A percentile compares a stretch with the other conserved stretches of the same genome.
These are phyloP conservation scores for Wickerhamiella azymoides DNA, from an alignment of 805 yeast genomes.

Conservation along the genomic window DNA sequence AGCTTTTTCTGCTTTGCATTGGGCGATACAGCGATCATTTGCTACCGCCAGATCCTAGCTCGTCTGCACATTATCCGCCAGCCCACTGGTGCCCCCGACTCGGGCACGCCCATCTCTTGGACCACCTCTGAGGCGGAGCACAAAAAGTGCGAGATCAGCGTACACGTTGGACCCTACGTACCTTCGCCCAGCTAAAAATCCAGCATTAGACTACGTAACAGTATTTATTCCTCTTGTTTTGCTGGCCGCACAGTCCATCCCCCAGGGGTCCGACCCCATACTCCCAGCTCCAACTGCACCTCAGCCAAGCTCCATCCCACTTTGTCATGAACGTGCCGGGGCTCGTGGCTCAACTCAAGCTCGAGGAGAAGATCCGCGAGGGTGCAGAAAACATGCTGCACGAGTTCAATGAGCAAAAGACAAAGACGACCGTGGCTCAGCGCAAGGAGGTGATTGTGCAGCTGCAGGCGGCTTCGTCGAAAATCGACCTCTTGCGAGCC, in stretches of 20 bases:
- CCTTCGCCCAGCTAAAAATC: not conserved
- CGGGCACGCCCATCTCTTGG: not conserved
- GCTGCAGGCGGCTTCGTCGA: slow-evolving; percentile 15
- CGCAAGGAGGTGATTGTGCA: slow-evolving; percentile 14
- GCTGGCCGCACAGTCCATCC: not conserved
- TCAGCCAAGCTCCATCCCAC: not conserved
- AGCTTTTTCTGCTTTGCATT: slow-evolving; percentile 19
- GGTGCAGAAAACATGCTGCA: slow-evolving; percentile 27
- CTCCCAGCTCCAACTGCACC: no score
- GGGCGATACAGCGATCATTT: slow-evolving; percentile 12
- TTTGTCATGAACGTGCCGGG: slow-evolving; percentile 10
- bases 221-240: not conserved
- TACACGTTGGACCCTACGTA: not conserved
- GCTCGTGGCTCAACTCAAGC: slow-evolving; percentile 24
- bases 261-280: no score
- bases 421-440: slow-evolving; percentile 9
- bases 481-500: slow-evolving; percentile 10
- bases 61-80: not conserved
- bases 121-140: not conserved
- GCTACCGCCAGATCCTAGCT: slow-evolving; percentile 7
- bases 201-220: not conserved
- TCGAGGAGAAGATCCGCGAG: slow-evolving; percentile 26
- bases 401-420: slow-evolving; percentile 18
- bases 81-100: not conserved
- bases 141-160: not conserved